These are phyloP conservation scores for Fusarium miscanthi DNA, from an alignment of 2,329 filamentous ascomycete species.

Conservation along the genomic window DNA sequence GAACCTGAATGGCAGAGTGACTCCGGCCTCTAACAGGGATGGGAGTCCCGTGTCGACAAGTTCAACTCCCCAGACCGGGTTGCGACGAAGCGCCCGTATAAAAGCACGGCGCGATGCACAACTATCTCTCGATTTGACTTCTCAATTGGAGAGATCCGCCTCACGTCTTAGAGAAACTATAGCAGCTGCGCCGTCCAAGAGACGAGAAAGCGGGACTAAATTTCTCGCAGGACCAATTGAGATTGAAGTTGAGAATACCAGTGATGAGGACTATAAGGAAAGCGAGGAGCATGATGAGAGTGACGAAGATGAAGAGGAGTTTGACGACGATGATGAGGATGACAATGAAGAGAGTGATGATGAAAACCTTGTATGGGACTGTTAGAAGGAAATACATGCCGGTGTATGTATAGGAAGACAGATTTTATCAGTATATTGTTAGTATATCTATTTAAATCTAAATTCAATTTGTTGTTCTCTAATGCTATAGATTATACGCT, in stretches of 20 bases:
- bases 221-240: not conserved
- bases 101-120: not conserved
- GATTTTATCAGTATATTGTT: not conserved
- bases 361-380: not conserved
- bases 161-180: not conserved
- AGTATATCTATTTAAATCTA: too few relatives aligned
- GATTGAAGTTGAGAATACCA: not conserved
- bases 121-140: not conserved
- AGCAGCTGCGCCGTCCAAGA: not conserved
- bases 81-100: not conserved
- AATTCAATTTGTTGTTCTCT: too few relatives aligned
- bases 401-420: not conserved
- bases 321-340: not conserved
- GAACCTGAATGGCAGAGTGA: not conserved
- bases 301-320: not conserved
- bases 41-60: not conserved
- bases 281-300: not conserved
- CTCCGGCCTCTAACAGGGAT: not conserved
- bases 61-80: not conserved
- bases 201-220: not conserved
- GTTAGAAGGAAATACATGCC: not conserved
- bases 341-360: not conserved
- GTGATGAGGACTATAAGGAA: not conserved
- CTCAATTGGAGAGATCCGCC: not conserved
- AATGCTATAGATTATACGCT: too few relatives aligned